A percentile compares a stretch with the other conserved stretches of the same genome.
phyloP scores from a whole-genome alignment of 139 green algal genomes.

The Diplosphaera chodatii region DNA sequence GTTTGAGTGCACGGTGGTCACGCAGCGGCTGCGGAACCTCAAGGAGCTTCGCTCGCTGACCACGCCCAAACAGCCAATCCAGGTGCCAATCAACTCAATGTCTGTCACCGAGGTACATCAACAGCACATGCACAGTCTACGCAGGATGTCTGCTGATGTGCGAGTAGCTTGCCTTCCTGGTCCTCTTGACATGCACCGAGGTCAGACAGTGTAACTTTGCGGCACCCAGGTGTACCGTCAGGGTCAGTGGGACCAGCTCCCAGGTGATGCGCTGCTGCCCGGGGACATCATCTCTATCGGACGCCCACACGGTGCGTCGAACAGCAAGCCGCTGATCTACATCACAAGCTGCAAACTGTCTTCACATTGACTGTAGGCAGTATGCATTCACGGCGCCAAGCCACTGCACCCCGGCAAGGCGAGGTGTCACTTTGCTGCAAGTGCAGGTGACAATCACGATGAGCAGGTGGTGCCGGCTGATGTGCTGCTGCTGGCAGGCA shows the following conservation, averaged over 20 bases:
- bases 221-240: conserved; percentile 45
- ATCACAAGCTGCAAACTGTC: neutral
- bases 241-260: conserved; percentile 62
- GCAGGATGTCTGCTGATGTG: too few relatives aligned
- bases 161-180: neutral
- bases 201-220: too few relatives aligned
- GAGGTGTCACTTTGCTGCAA: neutral
- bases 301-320: conserved; percentile 12
- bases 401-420: too few relatives aligned
- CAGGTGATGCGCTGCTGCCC: conserved; percentile 79
- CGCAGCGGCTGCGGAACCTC: conserved; percentile 80
- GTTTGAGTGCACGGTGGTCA: conserved; percentile 96
- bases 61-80: conserved; percentile 65
- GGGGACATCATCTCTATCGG: conserved; percentile 94
- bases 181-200: too few relatives aligned
- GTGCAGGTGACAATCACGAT: conserved; percentile 16
- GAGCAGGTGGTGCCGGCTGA: conserved; percentile 81
- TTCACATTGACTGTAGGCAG: too few relatives aligned
- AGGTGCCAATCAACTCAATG: too few relatives aligned
- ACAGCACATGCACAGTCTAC: too few relatives aligned
- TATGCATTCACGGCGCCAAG: too few relatives aligned
- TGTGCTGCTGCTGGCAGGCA: conserved; percentile 84
- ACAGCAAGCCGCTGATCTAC: neutral
- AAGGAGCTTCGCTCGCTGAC: conserved; percentile 76
- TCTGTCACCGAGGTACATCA: too few relatives aligned